Evolutionary conservation across 2,329 filamentous ascomycete genomes (phyloP).

Genomic region (Trichoderma atroviride): DNA sequence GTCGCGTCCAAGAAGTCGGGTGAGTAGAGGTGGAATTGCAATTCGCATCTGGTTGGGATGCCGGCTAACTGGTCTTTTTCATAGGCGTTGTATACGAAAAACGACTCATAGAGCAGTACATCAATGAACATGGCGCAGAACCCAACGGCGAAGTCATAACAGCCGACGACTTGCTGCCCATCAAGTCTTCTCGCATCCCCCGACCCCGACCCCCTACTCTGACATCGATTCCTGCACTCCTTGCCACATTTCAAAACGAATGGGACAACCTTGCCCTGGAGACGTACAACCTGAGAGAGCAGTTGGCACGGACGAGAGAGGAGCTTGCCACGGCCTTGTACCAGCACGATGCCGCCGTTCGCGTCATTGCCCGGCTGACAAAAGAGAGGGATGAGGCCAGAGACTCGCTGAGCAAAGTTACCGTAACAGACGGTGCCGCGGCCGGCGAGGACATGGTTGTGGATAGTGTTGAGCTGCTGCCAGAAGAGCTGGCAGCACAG

Average conservation of each 20-base stretch:
- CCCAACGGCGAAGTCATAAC: slow-evolving; percentile 85
- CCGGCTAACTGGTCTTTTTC: background rate
- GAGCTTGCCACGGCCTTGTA: slow-evolving; percentile 93
- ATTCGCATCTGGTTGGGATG: background rate
- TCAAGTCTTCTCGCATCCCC: slow-evolving; percentile 82
- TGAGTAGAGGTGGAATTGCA: slow-evolving; percentile 47
- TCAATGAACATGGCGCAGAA: slow-evolving; percentile 89
- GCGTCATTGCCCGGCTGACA: slow-evolving; percentile 90
- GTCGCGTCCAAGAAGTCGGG: slow-evolving; percentile 95
- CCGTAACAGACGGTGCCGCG: slow-evolving; percentile 61
- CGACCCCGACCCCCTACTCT: slow-evolving; percentile 88
- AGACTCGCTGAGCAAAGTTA: slow-evolving; percentile 83
- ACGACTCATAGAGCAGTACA: slow-evolving; percentile 91
- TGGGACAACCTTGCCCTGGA: slow-evolving; percentile 95
- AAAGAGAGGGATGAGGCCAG: slow-evolving; percentile 90
- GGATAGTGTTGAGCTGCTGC: slow-evolving; percentile 72
- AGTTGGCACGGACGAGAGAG: slow-evolving; percentile 85
- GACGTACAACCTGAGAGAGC: slow-evolving; percentile 86
- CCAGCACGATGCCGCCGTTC: slow-evolving; percentile 94
- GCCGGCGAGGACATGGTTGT: slow-evolving; percentile 91
- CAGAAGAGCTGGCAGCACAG: slow-evolving; percentile 69
- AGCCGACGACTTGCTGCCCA: slow-evolving; percentile 80
- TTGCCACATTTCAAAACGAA: slow-evolving; percentile 95
- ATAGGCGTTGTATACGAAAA: slow-evolving; percentile 90
- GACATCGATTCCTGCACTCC: slow-evolving; percentile 92